phyloP scores from a whole-genome alignment of 768 basidiomycete species.

The Pulveroboletus sp. region DNA sequence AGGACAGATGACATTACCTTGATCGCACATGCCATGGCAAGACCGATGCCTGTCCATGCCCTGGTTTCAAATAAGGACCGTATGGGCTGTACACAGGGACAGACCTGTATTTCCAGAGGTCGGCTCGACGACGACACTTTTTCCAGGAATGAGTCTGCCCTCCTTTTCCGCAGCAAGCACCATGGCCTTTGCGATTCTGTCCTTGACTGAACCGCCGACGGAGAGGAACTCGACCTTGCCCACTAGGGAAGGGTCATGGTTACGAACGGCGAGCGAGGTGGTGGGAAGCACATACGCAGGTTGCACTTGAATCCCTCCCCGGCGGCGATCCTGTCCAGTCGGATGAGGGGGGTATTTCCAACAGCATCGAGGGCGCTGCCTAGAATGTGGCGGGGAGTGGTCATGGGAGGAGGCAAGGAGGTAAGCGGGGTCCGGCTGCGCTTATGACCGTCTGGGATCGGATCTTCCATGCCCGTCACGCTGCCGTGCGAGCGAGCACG shows the following conservation, averaged over 20 bases:
- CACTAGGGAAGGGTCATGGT: slow-evolving; percentile 41
- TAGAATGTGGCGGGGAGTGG: slow-evolving; percentile 46
- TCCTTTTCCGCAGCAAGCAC: slow-evolving; percentile 89
- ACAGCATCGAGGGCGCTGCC: slow-evolving; percentile 80
- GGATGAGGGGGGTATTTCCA: slow-evolving; percentile 87
- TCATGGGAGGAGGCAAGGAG: slow-evolving; percentile 20
- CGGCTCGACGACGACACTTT: slow-evolving; percentile 92
- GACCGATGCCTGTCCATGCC: slow-evolving; percentile 66
- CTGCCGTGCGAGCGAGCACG: not conserved
- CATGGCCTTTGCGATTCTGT: slow-evolving; percentile 96
- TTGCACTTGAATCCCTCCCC: slow-evolving; percentile 82
- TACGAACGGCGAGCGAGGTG: not conserved
- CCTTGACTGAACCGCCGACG: slow-evolving; percentile 92
- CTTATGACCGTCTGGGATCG: slow-evolving; percentile 11
- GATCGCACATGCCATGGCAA: slow-evolving; percentile 90
- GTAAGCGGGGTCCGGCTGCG: not conserved
- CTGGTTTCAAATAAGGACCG: not conserved
- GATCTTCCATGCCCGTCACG: not conserved
- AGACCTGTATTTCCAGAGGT: slow-evolving; percentile 94
- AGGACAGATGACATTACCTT: slow-evolving; percentile 52
- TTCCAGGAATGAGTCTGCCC: slow-evolving; percentile 78
- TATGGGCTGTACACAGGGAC: slow-evolving; percentile 14
- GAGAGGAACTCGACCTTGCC: slow-evolving; percentile 89
- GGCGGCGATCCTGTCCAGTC: slow-evolving; percentile 73
- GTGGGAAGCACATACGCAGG: slow-evolving; percentile 55